Evolutionary conservation across 441 rosid species (phyloP), one percentile per base, ranked within the genome.

Genomic region (Corymbia calophylla): DNA sequence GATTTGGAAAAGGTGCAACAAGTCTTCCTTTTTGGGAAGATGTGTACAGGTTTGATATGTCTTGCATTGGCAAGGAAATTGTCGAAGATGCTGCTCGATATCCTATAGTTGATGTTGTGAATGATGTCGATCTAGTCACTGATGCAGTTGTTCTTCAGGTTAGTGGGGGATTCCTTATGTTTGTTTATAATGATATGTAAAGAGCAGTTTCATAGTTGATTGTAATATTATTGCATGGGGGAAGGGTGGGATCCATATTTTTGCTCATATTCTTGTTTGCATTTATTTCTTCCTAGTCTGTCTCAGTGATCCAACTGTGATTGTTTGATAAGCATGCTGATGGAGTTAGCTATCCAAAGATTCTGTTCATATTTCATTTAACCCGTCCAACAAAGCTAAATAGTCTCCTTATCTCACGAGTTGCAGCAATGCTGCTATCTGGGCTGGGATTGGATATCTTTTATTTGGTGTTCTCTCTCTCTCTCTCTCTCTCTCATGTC

Each of bases 21-120:
- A 96, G 98, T 92, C 94, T 97, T 68, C 96, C 98, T 68, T 98
- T 97, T 91, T 97, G 99, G 99, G 97, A 98, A 91, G 95, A 95
- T 93, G 99, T 97, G 47, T 95, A 95, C 90, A 97, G 99, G 90
- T 96, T 97, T 92, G 93, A 94, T 87, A 97, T 98, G 99, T 95
- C 98, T 70, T 95, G 94, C 44, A 90, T 98, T 86, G 99, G 99
- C 80, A 93, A 94, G 88, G 99, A 98, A 91, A 91, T 98, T 90
- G 92, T 91, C 70, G 93, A 93, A 93, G 96, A 95, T 92, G 97
- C 99, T 80, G 91, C 99, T 88, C 91, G 90, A 86, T 60, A 93
- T 89, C 98, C 99, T 32, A 56, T 98, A 86, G 96, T 97, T 82
- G 99, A 98, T 90, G 93, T 95, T 86, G 88, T 98, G 90, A 93